Conservation (phyloP, 257 asterid species). For the Thymus mandschuricus region DNA sequence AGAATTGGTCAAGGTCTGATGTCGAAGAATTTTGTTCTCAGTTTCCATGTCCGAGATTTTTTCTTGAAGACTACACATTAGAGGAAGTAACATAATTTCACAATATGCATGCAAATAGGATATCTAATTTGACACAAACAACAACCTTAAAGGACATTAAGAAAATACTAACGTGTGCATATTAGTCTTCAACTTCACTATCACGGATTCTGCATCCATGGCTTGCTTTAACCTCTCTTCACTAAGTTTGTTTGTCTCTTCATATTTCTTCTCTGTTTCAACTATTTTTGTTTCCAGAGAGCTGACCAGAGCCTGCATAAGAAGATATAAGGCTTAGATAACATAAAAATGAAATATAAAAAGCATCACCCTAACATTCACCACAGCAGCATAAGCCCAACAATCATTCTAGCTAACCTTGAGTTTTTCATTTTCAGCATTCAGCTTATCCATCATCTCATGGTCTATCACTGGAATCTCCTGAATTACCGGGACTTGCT, state of each 20-base stretch:
- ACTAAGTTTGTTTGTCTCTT: conserved; percentile 89
- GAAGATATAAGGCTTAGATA: conserved; percentile 12
- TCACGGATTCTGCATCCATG: conserved; percentile 84
- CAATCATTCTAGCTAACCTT: conserved; percentile 51
- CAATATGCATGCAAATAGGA: conserved; percentile 15
- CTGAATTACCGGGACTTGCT: conserved; percentile 71
- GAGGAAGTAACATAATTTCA: conserved; percentile 18
- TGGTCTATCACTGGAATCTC: conserved; percentile 91
- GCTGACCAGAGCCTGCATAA: conserved; percentile 70
- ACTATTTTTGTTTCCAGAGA: conserved; percentile 84
- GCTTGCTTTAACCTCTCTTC: conserved; percentile 95
- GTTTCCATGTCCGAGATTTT: conserved; percentile 85
- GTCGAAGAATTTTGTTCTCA: conserved; percentile 89
- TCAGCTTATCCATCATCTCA: conserved; percentile 73
- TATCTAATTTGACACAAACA: conserved; percentile 18
- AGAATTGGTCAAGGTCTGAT: conserved; percentile 64
- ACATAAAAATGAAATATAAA: neutral
- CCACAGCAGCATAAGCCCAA: conserved; percentile 24
- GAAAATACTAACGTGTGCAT: conserved; percentile 66
- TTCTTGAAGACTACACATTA: conserved; percentile 74
- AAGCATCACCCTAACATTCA: conserved; percentile 12
- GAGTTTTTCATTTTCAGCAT: conserved; percentile 81
- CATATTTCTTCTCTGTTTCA: conserved; percentile 88
- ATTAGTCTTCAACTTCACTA: conserved; percentile 80
- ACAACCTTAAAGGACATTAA: conserved; percentile 16